Conservation (phyloP, 2,329 filamentous ascomycete species). For the Diaporthe eres region DNA sequence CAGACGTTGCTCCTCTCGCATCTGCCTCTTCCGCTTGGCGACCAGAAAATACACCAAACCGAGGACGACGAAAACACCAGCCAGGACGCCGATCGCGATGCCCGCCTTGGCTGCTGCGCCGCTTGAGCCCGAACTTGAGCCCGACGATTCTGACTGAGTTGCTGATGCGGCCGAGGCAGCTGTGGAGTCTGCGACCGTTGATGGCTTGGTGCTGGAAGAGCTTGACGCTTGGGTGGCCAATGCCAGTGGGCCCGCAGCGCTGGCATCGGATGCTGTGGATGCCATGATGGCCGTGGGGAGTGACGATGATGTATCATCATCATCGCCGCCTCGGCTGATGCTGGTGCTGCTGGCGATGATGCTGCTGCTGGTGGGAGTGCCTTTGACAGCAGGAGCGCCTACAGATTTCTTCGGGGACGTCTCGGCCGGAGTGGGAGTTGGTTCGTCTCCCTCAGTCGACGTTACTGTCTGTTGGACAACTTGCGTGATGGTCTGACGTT, state of each 20-base stretch:
- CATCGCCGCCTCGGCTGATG: neutral
- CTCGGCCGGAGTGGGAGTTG: conserved; percentile 45
- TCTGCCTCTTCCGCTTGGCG: conserved; percentile 78
- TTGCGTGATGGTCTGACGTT: conserved; percentile 13
- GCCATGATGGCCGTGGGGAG: conserved; percentile 33
- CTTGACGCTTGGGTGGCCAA: conserved; percentile 2
- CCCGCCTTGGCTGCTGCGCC: conserved; percentile 76
- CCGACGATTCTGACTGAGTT: conserved; percentile 47
- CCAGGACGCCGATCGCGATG: conserved; percentile 85
- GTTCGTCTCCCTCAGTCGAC: conserved; percentile 40
- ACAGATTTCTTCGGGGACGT: conserved; percentile 42
- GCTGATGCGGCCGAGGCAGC: conserved; percentile 43
- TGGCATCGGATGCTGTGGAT: neutral
- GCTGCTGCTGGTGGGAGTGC: neutral
- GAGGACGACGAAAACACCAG: conserved; percentile 76
- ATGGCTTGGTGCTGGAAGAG: neutral
- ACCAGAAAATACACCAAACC: conserved; percentile 80
- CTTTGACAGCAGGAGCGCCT: conserved; percentile 11
- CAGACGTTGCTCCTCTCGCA: conserved; percentile 63
- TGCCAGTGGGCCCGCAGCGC: conserved; percentile 6
- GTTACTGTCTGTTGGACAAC: conserved; percentile 7
- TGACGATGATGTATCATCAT: neutral
- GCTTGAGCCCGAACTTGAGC: conserved; percentile 43
- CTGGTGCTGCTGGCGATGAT: conserved; percentile 10
- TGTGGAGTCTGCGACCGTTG: conserved; percentile 35